phyloP scores from a whole-genome alignment of 768 basidiomycete species.

The Pulveroboletus sp. region DNA sequence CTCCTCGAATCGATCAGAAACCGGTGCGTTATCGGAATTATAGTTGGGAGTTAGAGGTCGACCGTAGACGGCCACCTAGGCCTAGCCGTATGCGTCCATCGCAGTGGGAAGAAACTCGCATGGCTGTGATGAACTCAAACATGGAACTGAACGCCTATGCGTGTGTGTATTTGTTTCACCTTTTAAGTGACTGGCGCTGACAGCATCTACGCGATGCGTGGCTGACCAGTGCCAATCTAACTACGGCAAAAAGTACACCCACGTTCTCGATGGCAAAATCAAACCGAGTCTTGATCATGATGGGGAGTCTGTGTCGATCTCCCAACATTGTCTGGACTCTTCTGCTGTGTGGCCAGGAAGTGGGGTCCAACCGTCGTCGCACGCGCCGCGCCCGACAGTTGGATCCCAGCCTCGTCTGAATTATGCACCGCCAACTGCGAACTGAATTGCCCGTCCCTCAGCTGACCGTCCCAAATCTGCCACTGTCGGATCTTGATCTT shows the following conservation, averaged over 20 bases:
- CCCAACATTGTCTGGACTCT: background rate
- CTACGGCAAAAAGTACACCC: background rate
- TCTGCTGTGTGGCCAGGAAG: no score
- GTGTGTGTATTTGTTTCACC: background rate
- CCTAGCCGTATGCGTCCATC: background rate
- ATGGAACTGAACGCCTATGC: background rate
- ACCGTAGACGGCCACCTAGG: background rate
- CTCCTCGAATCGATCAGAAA: background rate
- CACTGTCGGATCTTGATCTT: background rate
- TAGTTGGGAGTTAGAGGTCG: background rate
- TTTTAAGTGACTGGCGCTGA: background rate
- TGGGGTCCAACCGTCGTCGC: background rate
- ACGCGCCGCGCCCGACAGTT: background rate
- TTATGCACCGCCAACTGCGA: background rate
- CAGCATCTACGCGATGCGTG: background rate
- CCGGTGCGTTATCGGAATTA: slow-evolving; percentile 1
- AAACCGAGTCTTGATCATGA: background rate
- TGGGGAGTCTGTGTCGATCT: background rate
- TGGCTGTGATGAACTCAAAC: background rate
- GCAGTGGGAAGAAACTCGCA: background rate
- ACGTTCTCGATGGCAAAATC: background rate
- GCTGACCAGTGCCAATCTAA: background rate
- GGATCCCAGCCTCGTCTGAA: background rate
- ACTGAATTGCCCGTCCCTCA: background rate
- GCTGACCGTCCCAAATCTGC: slow-evolving; percentile 1